phyloP scores from a whole-genome alignment of 345 rosid genomes.

The Turritis glabra region DNA sequence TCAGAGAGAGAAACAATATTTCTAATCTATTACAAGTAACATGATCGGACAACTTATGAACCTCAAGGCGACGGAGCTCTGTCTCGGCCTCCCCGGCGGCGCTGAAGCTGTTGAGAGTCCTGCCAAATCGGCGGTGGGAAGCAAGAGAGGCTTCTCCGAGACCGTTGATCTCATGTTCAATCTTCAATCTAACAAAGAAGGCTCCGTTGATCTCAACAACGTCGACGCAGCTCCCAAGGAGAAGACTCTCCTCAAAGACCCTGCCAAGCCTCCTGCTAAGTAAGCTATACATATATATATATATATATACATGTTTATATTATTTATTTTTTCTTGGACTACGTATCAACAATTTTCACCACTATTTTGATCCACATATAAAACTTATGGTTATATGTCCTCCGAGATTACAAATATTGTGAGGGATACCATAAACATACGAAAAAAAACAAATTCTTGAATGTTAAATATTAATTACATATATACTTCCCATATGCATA shows the following conservation, averaged over 20 bases:
- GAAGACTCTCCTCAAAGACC: slow-evolving; percentile 35
- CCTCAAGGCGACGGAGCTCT: slow-evolving; percentile 73
- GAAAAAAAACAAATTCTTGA: background rate
- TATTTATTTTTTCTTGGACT: background rate
- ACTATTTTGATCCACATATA: background rate
- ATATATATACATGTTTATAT: background rate
- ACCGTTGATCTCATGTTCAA: slow-evolving; percentile 78
- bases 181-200: slow-evolving; percentile 45
- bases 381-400: background rate
- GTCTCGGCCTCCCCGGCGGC: slow-evolving; percentile 73
- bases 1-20: slow-evolving; percentile 18
- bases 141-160: slow-evolving; percentile 76
- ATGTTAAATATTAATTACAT: background rate
- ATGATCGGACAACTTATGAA: slow-evolving; percentile 49
- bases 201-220: slow-evolving; percentile 37
- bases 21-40: background rate
- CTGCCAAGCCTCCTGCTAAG: slow-evolving; percentile 77
- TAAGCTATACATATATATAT: slow-evolving; percentile 32
- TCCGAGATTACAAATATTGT: background rate
- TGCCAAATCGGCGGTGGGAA: slow-evolving; percentile 32
- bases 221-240: slow-evolving; percentile 24
- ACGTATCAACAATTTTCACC: background rate
- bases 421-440: slow-evolving; percentile 2
- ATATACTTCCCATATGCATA: background rate
- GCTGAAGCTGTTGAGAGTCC: slow-evolving; percentile 26